These are phyloP conservation scores for Beta vulgaris DNA, from an alignment of 148 eudicot genomes.

Conservation along the genomic window DNA sequence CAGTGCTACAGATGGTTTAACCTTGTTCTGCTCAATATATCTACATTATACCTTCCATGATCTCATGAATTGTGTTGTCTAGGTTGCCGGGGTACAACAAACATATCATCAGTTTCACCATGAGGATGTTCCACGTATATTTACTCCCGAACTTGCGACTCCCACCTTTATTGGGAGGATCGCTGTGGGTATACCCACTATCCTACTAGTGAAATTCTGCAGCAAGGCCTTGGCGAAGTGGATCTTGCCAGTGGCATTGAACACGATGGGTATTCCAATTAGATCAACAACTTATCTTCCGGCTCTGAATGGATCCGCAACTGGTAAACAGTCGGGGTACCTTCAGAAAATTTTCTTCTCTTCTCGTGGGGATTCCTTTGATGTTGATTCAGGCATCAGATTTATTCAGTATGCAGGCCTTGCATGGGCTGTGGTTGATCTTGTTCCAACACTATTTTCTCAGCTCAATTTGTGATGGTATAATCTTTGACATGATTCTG, in stretches of 20 bases:
- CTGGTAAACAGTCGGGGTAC: constrained; percentile 44
- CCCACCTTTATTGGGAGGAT: constrained; percentile 59
- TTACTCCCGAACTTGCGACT: constrained; percentile 58
- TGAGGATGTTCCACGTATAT: constrained; percentile 63
- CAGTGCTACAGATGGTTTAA: no score
- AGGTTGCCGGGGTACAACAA: constrained; percentile 86
- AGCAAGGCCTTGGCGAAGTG: constrained; percentile 94
- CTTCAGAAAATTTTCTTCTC: constrained; percentile 63
- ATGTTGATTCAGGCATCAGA: constrained; percentile 91
- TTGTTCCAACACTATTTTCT: constrained; percentile 82
- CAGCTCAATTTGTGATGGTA: constrained; percentile 50
- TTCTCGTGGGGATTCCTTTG: constrained; percentile 56
- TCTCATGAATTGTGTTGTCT: not conserved
- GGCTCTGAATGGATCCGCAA: constrained; percentile 34
- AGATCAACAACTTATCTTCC: constrained; percentile 73
- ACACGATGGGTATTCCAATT: constrained; percentile 75
- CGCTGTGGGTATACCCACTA: constrained; percentile 82
- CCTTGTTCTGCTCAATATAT: no score
- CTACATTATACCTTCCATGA: not conserved
- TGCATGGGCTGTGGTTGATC: constrained; percentile 97
- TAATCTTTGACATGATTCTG: constrained; percentile 13
- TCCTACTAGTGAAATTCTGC: constrained; percentile 82
- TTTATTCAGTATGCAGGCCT: constrained; percentile 92
- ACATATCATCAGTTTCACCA: constrained; percentile 91
- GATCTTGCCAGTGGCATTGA: constrained; percentile 68